Evolutionary conservation across 169 alveolate genomes (phyloP).

Genomic region (Eimeria falciformis): DNA sequence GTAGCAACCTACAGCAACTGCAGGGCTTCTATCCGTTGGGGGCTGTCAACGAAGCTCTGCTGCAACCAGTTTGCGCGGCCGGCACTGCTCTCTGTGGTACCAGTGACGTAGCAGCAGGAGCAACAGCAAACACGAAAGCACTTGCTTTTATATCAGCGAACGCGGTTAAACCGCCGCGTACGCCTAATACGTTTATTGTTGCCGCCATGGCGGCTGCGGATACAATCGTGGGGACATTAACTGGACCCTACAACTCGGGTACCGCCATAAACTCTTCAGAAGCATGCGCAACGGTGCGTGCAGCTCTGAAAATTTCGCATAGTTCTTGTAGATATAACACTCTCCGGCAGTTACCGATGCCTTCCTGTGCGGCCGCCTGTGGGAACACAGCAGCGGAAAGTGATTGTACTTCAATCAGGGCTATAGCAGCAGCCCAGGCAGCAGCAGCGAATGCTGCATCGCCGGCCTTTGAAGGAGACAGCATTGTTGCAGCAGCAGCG

Average conservation of each 20-base stretch:
- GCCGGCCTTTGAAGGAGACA: constrained; percentile 21
- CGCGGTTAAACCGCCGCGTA: constrained; percentile 15
- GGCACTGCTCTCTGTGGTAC: constrained; percentile 17
- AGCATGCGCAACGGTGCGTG: no score
- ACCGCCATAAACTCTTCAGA: not conserved
- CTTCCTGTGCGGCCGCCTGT: not conserved
- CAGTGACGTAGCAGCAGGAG: constrained; percentile 8
- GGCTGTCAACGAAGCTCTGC: constrained; percentile 42
- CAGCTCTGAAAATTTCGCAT: no score
- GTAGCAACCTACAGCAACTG: constrained; percentile 43
- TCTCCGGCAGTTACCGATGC: not conserved
- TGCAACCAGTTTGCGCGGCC: constrained; percentile 32
- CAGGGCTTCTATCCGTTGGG: constrained; percentile 56
- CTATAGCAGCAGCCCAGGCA: not conserved
- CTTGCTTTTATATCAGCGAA: not conserved
- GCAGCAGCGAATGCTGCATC: constrained; percentile 1
- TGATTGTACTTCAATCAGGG: not conserved
- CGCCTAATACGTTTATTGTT: constrained; percentile 5
- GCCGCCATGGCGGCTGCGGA: constrained; percentile 59
- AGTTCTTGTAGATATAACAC: no score
- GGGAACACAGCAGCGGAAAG: not conserved
- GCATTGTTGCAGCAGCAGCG: constrained; percentile 63
- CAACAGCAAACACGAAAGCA: not conserved
- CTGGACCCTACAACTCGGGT: not conserved
- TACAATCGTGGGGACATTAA: not conserved